Base-by-base conservation (phyloP, 2,329 filamentous ascomycete genomes). In the Elsinoe arachidis region DNA sequence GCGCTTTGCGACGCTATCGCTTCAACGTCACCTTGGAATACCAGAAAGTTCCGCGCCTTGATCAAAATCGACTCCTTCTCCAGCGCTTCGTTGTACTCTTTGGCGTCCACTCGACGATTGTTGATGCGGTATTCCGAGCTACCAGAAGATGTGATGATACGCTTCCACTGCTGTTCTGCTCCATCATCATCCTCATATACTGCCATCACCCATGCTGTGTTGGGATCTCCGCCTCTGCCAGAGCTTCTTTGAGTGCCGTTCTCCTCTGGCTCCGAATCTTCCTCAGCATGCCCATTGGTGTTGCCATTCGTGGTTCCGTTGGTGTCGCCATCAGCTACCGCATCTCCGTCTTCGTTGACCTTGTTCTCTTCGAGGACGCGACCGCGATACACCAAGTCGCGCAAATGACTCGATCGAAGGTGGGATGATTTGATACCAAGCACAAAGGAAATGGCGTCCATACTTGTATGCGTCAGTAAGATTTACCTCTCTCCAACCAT, bases 391-490 rank as follows among this genome's bases (percentile, higher is more conserved):
- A 99, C 89, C 35, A 99, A 81, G 69, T 99, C 93, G 72, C 90
- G 89, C 21, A 99, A 82, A 67, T 97, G 90, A 35, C 90, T 84
- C 2, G 95, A 99, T 67, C 93, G 90, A 56, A 99, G 79, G 71
- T 97, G 92, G n/a, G 92, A 95, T 2, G 93, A 99, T 72, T 97
- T 96, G 72, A 99, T 97, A 63, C 93, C 93, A 58, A 99, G 82
- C 59, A 99, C 93, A 73, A 99, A 99, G 63, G 93, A 99, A 65
- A 99, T 99, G 65, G 93, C 93, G 72, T 99, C 93, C 93, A 99
- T 99, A 60, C 89, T 30, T 30, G 26, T 2, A 30, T 30, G 26
- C 7, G 7, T 30, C 9, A 30, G 26, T 9, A 9, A 9, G 7
- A 2, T 5, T 5, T 30, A 9, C 26, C 15, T 37, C 15, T 41